phyloP scores from a whole-genome alignment of 495 filamentous ascomycete species.

The Hypoxylon perforatum region DNA sequence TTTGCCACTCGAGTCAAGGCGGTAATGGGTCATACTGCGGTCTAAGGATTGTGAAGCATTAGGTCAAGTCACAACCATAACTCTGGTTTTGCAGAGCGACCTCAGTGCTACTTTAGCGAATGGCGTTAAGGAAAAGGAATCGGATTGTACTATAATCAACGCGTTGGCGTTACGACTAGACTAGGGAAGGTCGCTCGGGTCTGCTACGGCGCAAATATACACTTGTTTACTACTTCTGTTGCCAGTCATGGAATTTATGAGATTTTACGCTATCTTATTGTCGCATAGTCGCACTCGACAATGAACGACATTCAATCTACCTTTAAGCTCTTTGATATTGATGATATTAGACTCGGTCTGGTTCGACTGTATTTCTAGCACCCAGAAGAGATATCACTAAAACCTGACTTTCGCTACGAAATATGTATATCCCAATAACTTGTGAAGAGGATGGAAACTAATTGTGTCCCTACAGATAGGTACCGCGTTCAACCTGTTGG shows the following conservation, averaged over 20 bases:
- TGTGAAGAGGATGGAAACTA: too few species aligned
- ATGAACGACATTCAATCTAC: neutral
- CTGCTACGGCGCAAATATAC: slow-evolving; percentile 11
- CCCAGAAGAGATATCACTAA: too few species aligned
- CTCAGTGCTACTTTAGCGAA: slow-evolving; percentile 6
- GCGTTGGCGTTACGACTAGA: slow-evolving; percentile 23
- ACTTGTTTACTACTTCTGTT: neutral
- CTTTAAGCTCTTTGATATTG: neutral
- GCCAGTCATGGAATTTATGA: neutral
- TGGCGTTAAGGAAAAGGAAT: slow-evolving; percentile 13
- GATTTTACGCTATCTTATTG: neutral
- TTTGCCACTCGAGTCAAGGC: neutral
- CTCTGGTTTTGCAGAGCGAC: slow-evolving; percentile 11
- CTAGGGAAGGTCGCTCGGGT: slow-evolving; percentile 11
- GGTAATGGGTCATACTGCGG: slow-evolving; percentile 11
- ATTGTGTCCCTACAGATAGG: too few species aligned
- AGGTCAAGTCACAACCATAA: neutral
- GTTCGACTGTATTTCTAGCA: neutral
- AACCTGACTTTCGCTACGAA: too few species aligned
- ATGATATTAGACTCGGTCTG: neutral
- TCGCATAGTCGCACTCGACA: neutral
- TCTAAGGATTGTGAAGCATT: slow-evolving; percentile 5
- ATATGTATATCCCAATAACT: too few species aligned
- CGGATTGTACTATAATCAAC: slow-evolving; percentile 26
- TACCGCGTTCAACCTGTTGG: too few species aligned